Conservation (phyloP, 176 grass and related monocot species). For the Oryza glumipatula region DNA sequence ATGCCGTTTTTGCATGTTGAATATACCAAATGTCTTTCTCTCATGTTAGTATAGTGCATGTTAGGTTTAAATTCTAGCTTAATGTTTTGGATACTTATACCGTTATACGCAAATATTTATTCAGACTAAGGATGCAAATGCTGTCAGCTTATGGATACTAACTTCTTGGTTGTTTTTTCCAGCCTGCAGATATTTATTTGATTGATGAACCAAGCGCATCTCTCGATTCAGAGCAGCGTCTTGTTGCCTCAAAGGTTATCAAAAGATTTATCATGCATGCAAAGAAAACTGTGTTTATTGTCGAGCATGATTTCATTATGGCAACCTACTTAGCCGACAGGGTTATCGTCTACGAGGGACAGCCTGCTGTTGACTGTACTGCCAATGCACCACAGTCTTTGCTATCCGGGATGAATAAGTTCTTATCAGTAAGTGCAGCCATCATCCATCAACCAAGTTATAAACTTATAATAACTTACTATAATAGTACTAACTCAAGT, state of each 20-base stretch:
- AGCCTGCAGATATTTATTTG: slow-evolving; percentile 89
- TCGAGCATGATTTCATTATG: slow-evolving; percentile 96
- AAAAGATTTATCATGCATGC: slow-evolving; percentile 95
- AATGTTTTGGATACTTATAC: no score
- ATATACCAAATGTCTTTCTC: no score
- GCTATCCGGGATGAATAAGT: slow-evolving; percentile 85
- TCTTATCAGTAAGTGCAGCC: slow-evolving; percentile 65
- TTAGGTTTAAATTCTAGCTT: no score
- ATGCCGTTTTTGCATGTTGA: no score
- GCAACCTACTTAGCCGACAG: slow-evolving; percentile 88
- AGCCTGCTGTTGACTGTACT: slow-evolving; percentile 66
- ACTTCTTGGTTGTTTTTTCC: slow-evolving; percentile 19
- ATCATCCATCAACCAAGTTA: no score
- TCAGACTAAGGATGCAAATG: no score
- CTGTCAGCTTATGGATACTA: slow-evolving; percentile 25
- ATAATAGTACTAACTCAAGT: no score
- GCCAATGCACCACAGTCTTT: slow-evolving; percentile 78
- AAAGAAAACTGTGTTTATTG: slow-evolving; percentile 91
- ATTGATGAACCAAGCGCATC: slow-evolving; percentile 91
- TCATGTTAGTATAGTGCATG: no score
- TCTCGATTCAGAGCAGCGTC: slow-evolving; percentile 91
- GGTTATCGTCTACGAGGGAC: slow-evolving; percentile 90
- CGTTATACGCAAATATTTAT: no score
- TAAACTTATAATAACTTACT: no score
- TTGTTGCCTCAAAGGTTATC: slow-evolving; percentile 84